Evolutionary conservation across 495 filamentous ascomycete genomes (phyloP), one percentile per base, ranked within the genome.

Genomic region (Talaromyces ruber): DNA sequence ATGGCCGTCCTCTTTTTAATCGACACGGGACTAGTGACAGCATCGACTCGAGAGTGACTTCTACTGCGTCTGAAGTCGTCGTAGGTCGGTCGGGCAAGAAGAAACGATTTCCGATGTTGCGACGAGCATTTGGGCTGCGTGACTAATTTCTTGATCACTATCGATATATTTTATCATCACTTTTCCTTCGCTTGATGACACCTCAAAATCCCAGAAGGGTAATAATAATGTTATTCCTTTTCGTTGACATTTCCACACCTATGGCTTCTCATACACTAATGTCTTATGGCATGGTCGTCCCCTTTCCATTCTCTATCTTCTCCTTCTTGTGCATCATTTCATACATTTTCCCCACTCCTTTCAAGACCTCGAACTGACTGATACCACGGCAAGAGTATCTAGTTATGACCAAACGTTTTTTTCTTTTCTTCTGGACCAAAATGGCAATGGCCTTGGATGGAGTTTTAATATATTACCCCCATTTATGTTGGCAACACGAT

Each of bases 71-170:
- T 18, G 70, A 76, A 26, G 74, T 77, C 58, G 69, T 75, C 25
- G 75, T 76, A 60, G 70, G 67, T 30, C 66, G 70, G 25, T 71
- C 74, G 9, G 74, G 72, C 37, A 79, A 79, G 59, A 82, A 82
- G 69, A 83, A 78, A 64, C 76, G 79, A 59, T 82, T 83, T 59
- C 74, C 73, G 1, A 68, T 73, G 59, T 67, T 83, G 58, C 70
- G 78, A 24, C 81, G 78, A 62, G 80, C 79, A 28, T 77, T 83
- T 55, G 75, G 79, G 9, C 64, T 82, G 59, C 70, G 73, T 45
- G 62, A 65, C 53, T 80, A 63, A 78, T 18, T 6, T 58, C 34
- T 45, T 58, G 6, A 22, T 58, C 22, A 57, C 14, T 43, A 62
- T 57, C 45, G 28, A 37, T 60, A 22, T 54, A 30, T 62, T 58